phyloP scores from a whole-genome alignment of 2,329 filamentous ascomycete species.

The Diaporthe vaccinii region DNA sequence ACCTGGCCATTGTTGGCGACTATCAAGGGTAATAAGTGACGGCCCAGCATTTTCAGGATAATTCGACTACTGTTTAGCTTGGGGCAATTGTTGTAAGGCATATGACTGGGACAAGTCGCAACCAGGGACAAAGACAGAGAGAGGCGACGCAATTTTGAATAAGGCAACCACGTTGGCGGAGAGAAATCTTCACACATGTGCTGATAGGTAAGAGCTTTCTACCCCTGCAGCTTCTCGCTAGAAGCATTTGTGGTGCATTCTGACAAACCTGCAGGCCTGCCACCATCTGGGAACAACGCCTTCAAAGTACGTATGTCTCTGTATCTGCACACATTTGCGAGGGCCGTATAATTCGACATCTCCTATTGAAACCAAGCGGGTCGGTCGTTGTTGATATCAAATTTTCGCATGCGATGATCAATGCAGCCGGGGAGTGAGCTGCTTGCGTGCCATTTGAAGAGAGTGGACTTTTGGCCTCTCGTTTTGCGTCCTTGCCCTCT shows the following conservation, averaged over 20 bases:
- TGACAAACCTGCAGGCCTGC: too few species aligned
- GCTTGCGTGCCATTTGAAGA: not conserved
- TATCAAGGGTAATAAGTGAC: not conserved
- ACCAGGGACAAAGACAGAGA: not conserved
- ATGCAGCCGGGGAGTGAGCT: not conserved
- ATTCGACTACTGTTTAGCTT: too few species aligned
- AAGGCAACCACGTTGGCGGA: not conserved
- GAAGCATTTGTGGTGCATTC: too few species aligned
- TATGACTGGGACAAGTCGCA: too few species aligned
- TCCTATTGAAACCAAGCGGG: not conserved
- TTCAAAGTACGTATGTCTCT: not conserved
- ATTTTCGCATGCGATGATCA: not conserved
- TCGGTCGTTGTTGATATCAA: not conserved
- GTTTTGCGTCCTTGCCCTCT: not conserved
- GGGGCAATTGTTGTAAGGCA: too few species aligned
- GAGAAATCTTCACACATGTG: not conserved
- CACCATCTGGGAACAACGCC: not conserved
- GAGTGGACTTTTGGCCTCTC: not conserved
- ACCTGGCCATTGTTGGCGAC: conserved; percentile 13
- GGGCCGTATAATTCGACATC: not conserved
- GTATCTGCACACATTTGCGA: not conserved
- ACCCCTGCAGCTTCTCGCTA: not conserved
- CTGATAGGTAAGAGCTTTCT: not conserved
- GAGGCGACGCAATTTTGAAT: too few species aligned
- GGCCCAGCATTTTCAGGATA: not conserved